Evolutionary conservation across 495 filamentous ascomycete genomes (phyloP).

Genomic region (Penicillium daleae): DNA sequence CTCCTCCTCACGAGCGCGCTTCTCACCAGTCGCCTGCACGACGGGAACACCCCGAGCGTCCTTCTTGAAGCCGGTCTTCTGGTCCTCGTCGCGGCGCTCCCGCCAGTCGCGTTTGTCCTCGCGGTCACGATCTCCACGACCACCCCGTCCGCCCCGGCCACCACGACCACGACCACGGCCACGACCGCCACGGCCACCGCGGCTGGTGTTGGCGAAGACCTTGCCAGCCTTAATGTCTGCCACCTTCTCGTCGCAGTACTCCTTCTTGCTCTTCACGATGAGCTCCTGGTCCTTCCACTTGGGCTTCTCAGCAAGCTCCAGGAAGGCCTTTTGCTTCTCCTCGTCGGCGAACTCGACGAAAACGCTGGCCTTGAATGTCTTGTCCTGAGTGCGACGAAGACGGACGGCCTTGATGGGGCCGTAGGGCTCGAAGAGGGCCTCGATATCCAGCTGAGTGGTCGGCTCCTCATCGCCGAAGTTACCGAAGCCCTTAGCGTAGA

Average conservation of each 20-base stretch:
- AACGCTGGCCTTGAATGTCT: conserved; percentile 87
- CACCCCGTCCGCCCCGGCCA: conserved; percentile 34
- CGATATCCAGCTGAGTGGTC: conserved; percentile 87
- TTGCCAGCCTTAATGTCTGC: conserved; percentile 74
- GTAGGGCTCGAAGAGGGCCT: conserved; percentile 83
- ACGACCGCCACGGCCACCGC: conserved; percentile 33
- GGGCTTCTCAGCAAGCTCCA: conserved; percentile 78
- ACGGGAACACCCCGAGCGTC: conserved; percentile 56
- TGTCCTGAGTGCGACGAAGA: conserved; percentile 72
- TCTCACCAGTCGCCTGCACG: conserved; percentile 53
- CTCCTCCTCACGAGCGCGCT: conserved; percentile 53
- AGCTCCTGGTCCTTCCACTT: conserved; percentile 76
- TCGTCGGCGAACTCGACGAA: conserved; percentile 87
- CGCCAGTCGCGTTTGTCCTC: conserved; percentile 67
- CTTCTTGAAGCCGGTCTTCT: conserved; percentile 63
- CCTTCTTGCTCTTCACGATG: conserved; percentile 79
- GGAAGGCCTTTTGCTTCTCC: conserved; percentile 75
- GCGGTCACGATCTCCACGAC: conserved; percentile 28
- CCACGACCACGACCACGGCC: conserved; percentile 40
- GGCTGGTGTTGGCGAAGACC: conserved; percentile 56
- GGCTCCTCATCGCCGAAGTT: conserved; percentile 82
- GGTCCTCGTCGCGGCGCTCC: conserved; percentile 66
- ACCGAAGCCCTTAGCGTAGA: conserved; percentile 88
- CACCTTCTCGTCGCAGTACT: conserved; percentile 81
- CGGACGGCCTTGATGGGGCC: conserved; percentile 83